These are phyloP conservation scores for Phytophthora sansomeana DNA, from an alignment of 352 stramenopile species.

Conservation along the genomic window DNA sequence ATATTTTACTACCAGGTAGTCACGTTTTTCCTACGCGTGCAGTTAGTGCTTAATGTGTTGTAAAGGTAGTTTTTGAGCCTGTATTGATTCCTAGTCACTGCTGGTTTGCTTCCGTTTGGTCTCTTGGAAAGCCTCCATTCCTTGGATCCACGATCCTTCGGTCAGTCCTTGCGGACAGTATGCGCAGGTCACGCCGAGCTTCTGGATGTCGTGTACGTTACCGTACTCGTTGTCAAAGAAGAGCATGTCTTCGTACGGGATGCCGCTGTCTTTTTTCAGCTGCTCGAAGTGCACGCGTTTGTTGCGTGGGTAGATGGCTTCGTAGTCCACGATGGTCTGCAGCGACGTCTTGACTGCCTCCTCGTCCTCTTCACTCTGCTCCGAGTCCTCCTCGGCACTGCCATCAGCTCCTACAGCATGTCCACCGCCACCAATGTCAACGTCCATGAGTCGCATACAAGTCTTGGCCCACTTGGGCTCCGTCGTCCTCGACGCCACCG, in stretches of 20 bases:
- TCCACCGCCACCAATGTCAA: conserved; percentile 59
- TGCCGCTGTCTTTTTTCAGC: conserved; percentile 88
- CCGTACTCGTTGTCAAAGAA: conserved; percentile 96
- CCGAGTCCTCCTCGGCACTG: neutral
- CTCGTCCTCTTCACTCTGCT: conserved; percentile 1
- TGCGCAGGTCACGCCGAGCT: conserved; percentile 75
- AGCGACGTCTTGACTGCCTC: conserved; percentile 47
- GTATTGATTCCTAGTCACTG: neutral
- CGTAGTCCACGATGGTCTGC: conserved; percentile 72
- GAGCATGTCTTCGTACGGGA: conserved; percentile 95
- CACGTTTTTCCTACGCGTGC: too few relatives aligned
- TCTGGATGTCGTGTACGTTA: conserved; percentile 78
- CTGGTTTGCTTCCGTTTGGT: conserved; percentile 42
- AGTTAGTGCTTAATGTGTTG: neutral
- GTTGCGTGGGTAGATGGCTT: conserved; percentile 87
- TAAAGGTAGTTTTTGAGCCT: neutral
- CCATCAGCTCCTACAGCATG: conserved; percentile 18
- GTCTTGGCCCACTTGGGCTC: conserved; percentile 82
- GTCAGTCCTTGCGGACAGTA: conserved; percentile 86
- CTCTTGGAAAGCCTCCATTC: conserved; percentile 74
- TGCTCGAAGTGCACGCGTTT: conserved; percentile 94
- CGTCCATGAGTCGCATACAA: conserved; percentile 79
- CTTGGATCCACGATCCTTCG: conserved; percentile 66
- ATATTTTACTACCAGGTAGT: too few relatives aligned
- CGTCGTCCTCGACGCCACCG: conserved; percentile 77